phyloP scores from a whole-genome alignment of 352 stramenopile species.

The Globisporangium nodosum region DNA sequence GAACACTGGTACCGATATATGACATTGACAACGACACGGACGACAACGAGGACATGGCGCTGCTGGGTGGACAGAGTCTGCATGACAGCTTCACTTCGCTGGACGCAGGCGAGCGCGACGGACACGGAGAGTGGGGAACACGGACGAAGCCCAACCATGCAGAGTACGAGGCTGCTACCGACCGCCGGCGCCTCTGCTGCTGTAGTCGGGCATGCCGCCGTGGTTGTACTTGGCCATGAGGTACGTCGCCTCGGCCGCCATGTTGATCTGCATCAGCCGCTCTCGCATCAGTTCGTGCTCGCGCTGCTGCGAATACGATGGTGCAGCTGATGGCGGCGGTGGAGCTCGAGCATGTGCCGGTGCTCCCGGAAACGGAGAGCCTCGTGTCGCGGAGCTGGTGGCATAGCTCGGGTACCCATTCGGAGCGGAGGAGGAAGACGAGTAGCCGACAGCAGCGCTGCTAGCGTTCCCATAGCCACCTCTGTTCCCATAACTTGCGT shows the following conservation, averaged over 20 bases:
- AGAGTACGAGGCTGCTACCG: not conserved
- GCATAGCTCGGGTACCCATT: not conserved
- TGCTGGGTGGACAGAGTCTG: not conserved
- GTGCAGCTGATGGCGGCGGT: not conserved
- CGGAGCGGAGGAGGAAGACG: not conserved
- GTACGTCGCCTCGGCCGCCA: constrained; percentile 60
- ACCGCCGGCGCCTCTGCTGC: not conserved
- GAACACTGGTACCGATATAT: not conserved
- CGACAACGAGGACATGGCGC: not conserved
- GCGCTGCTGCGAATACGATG: constrained; percentile 4
- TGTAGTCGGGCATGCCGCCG: constrained; percentile 34
- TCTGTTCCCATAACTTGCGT: not conserved
- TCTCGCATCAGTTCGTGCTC: constrained; percentile 50
- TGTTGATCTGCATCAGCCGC: constrained; percentile 59
- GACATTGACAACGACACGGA: not conserved
- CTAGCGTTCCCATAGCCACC: not conserved
- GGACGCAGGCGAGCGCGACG: not conserved
- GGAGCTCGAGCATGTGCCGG: too few relatives aligned
- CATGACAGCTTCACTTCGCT: not conserved
- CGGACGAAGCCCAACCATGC: not conserved
- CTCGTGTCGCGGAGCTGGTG: not conserved
- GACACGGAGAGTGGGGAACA: too few relatives aligned
- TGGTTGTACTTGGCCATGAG: constrained; percentile 74
- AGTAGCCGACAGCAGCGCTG: not conserved
- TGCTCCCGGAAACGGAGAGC: not conserved